Percentiles rank a stretch among this genome's conserved stretches.
Conservation (phyloP, 2,329 filamentous ascomycete genomes). For the Beauveria brongniartii region DNA sequence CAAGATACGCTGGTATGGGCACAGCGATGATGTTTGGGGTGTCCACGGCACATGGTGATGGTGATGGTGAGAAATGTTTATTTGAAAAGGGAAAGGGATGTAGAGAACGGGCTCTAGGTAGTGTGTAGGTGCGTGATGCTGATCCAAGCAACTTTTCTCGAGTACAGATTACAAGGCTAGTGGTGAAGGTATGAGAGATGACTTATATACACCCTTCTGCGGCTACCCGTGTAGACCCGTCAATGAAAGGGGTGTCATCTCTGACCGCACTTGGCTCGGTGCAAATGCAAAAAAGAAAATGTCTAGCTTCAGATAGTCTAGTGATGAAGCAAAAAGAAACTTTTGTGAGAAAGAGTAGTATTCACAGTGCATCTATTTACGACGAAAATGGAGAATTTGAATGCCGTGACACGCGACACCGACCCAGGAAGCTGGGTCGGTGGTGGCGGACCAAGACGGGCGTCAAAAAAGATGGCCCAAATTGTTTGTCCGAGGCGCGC, state of each 20-base stretch:
- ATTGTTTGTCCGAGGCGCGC: not conserved
- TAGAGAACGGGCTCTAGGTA: not conserved
- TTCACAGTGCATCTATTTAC: not conserved
- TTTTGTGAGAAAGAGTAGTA: not conserved
- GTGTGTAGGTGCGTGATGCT: not conserved
- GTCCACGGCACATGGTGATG: conserved; percentile 44
- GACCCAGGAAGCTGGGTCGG: not conserved
- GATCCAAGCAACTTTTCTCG: not conserved
- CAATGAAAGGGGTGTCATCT: not conserved
- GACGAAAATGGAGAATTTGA: not conserved
- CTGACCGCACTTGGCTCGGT: not conserved
- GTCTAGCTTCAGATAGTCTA: not conserved
- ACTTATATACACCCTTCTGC: conserved; percentile 5
- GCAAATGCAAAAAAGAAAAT: not conserved
- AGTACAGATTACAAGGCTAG: not conserved
- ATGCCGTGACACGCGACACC: conserved; percentile 7
- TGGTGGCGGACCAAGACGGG: not conserved
- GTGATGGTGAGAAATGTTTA: not conserved
- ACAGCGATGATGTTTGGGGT: conserved; percentile 44
- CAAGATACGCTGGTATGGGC: conserved; percentile 47
- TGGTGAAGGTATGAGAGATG: not conserved
- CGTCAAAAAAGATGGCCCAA: not conserved
- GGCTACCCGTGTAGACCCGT: not conserved
- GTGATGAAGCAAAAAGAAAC: not conserved
- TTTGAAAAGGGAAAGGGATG: not conserved